Evolutionary conservation across 140 eudicot species (phyloP).

Genomic region (Senecio squalidus): DNA sequence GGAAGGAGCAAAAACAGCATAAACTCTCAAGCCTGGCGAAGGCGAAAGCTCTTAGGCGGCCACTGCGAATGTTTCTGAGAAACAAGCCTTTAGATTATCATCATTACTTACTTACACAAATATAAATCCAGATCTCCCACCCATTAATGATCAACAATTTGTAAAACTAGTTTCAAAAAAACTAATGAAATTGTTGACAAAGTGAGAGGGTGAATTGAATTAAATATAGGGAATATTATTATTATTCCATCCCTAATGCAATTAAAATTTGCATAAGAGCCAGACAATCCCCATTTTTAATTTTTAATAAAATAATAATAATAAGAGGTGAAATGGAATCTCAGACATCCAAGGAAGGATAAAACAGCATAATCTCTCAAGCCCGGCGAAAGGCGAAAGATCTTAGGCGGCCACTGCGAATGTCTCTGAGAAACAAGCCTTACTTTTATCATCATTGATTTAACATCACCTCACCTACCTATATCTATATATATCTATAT

Average conservation of each 20-base stretch:
- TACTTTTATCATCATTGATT: conserved; percentile 34
- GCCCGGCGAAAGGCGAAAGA: conserved; percentile 81
- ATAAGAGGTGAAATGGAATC: background rate
- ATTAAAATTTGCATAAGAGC: conserved; percentile 27
- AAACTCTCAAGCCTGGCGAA: conserved; percentile 67
- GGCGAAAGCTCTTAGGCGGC: conserved; percentile 64
- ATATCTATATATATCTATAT: background rate
- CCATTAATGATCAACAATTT: conserved; percentile 28
- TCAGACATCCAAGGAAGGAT: conserved; percentile 79
- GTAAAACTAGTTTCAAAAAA: conserved; percentile 1
- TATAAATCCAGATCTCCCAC: conserved; percentile 3
- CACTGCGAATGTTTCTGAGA: conserved; percentile 75
- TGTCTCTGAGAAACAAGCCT: conserved; percentile 69
- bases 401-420: conserved; percentile 91
- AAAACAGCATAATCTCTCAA: conserved; percentile 52
- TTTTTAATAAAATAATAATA: no score
- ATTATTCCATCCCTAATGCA: conserved; percentile 25
- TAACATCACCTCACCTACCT: background rate
- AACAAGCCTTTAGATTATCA: conserved; percentile 48
- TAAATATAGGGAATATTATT: conserved; percentile 14
- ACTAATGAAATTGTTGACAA: conserved; percentile 24
- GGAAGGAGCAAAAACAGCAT: conserved; percentile 52
- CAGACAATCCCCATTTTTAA: conserved; percentile 25
- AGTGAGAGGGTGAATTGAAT: conserved; percentile 28
- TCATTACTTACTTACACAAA: conserved; percentile 9